phyloP scores from a whole-genome alignment of 805 yeast genomes.

The Suhomyces prunicola region DNA sequence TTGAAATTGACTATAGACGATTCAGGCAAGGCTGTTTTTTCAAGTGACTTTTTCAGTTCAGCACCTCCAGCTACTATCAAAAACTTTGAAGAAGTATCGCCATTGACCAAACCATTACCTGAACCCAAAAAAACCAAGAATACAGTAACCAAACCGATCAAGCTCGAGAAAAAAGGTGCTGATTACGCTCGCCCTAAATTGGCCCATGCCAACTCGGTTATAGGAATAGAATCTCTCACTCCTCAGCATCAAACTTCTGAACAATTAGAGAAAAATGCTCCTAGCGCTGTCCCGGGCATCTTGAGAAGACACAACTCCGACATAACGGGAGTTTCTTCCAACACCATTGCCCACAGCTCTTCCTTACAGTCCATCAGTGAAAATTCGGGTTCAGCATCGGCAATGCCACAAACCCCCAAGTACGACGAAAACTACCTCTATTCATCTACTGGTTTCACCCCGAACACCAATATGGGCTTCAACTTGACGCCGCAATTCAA shows the following conservation, averaged over 20 bases:
- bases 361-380: slow-evolving; percentile 13
- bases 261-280: not conserved
- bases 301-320: slow-evolving; percentile 27
- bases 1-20: slow-evolving; percentile 39
- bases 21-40: slow-evolving; percentile 39
- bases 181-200: slow-evolving; percentile 13
- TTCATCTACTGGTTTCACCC: slow-evolving; percentile 29
- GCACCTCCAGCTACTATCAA: not conserved
- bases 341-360: not conserved
- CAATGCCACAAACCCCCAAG: slow-evolving; percentile 37
- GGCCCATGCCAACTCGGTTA: slow-evolving; percentile 24
- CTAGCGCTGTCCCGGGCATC: not conserved
- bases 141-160: not conserved
- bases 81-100: not conserved
- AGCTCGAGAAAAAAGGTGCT: not conserved
- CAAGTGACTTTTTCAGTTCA: slow-evolving; percentile 17
- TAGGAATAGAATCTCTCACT: slow-evolving; percentile 21
- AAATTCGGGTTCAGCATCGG: slow-evolving; percentile 2
- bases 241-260: not conserved
- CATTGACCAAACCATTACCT: not conserved
- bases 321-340: slow-evolving; percentile 13
- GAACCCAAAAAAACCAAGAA: not conserved
- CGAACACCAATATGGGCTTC: slow-evolving; percentile 20
- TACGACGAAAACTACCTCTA: slow-evolving; percentile 25
- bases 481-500: slow-evolving; percentile 42